Evolutionary conservation across 345 rosid genomes (phyloP).

Genomic region (Tarenaya hassleriana): DNA sequence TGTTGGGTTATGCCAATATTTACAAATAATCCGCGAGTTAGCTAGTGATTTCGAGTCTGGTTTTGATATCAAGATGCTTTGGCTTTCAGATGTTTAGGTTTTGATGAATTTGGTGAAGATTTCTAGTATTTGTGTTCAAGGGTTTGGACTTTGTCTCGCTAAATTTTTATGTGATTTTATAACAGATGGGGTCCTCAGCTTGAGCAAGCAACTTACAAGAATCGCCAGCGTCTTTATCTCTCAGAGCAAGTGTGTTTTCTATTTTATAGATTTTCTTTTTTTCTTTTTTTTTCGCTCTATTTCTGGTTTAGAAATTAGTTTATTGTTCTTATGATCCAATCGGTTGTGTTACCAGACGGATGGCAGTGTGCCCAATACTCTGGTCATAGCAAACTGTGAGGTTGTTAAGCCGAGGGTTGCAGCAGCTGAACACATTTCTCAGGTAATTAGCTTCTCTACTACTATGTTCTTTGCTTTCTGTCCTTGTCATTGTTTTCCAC

Average conservation of each 20-base stretch:
- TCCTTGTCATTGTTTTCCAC: neutral
- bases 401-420: constrained; percentile 85
- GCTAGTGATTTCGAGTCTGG: too few species aligned
- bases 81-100: constrained; percentile 4
- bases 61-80: neutral
- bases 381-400: constrained; percentile 76
- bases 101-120: too few species aligned
- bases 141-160: neutral
- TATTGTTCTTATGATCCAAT: constrained; percentile 1
- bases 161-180: constrained; percentile 16
- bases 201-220: constrained; percentile 73
- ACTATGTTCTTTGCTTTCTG: neutral
- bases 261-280: constrained; percentile 12
- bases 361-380: constrained; percentile 82
- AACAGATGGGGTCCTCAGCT: constrained; percentile 90
- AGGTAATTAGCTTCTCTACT: constrained; percentile 36
- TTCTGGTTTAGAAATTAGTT: neutral
- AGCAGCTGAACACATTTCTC: constrained; percentile 83
- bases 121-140: constrained; percentile 17
- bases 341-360: constrained; percentile 50
- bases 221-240: constrained; percentile 80
- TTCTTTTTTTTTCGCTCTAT: too few species aligned
- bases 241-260: constrained; percentile 58
- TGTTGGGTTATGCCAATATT: too few species aligned
- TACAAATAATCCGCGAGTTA: too few species aligned